A percentile compares a stretch with the other conserved stretches of the same genome.
phyloP scores from a whole-genome alignment of 352 stramenopile genomes.

The Labyrinthula sp. region DNA sequence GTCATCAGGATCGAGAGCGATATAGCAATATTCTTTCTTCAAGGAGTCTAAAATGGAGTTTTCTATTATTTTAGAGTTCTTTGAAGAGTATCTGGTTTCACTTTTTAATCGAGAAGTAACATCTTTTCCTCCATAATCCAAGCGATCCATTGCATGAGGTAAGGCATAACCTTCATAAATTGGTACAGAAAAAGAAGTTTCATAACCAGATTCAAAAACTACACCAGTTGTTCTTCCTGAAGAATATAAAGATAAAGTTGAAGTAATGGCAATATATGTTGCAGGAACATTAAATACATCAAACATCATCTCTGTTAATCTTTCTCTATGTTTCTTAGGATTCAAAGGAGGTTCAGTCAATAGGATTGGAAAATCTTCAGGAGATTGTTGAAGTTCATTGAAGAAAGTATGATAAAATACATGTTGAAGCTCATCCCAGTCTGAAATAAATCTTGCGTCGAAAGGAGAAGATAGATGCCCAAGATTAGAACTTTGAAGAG shows the following conservation, averaged over 20 bases:
- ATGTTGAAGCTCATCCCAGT: no score
- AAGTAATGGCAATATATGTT: slow-evolving; percentile 52
- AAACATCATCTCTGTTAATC: slow-evolving; percentile 97
- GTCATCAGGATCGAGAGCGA: slow-evolving; percentile 61
- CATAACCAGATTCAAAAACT: slow-evolving; percentile 75
- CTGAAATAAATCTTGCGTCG: no score
- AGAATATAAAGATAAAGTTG: slow-evolving; percentile 76
- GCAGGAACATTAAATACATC: slow-evolving; percentile 92
- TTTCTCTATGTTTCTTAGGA: no score
- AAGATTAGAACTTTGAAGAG: no score
- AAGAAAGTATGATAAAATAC: no score
- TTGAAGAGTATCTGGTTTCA: slow-evolving; percentile 46
- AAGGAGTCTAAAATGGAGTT: slow-evolving; percentile 60
- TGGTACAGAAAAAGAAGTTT: slow-evolving; percentile 75
- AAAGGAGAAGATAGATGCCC: no score
- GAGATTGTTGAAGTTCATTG: no score
- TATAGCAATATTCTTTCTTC: slow-evolving; percentile 83
- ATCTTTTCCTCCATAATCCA: slow-evolving; percentile 72
- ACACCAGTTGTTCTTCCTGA: slow-evolving; percentile 76
- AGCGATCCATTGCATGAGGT: slow-evolving; percentile 69
- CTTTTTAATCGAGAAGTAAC: slow-evolving; percentile 55
- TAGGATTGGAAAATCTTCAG: no score
- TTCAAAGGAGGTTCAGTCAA: no score
- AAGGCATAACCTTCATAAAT: slow-evolving; percentile 89
- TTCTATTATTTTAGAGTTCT: slow-evolving; percentile 52